These are phyloP conservation scores for Epichloe baconii DNA, from an alignment of 2,329 filamentous ascomycete genomes.

Conservation along the genomic window DNA sequence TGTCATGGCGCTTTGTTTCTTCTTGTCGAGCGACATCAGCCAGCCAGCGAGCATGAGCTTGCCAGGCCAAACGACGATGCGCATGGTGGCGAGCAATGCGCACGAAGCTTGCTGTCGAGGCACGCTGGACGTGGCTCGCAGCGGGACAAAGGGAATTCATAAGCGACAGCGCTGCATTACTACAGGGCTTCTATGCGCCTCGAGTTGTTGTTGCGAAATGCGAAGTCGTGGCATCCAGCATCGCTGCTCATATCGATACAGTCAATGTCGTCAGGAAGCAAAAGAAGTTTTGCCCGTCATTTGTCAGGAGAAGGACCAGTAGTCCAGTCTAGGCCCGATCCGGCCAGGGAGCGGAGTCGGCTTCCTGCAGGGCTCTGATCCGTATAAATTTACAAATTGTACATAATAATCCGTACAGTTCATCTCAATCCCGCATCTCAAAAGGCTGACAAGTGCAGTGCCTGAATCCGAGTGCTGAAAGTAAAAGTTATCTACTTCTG, in stretches of 20 bases:
- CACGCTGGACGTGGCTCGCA: constrained; percentile 26
- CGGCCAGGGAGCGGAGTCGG: not conserved
- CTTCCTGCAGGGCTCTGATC: not conserved
- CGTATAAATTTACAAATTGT: too few relatives aligned
- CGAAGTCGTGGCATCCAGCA: too few relatives aligned
- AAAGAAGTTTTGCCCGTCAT: not conserved
- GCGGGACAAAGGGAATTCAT: constrained; percentile 19
- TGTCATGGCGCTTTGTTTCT: constrained; percentile 11
- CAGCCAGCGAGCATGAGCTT: constrained; percentile 31
- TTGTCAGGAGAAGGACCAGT: not conserved
- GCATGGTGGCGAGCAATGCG: constrained; percentile 37
- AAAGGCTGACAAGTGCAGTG: too few relatives aligned
- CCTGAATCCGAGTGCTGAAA: too few relatives aligned
- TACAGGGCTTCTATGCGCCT: constrained; percentile 8
- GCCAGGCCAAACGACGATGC: constrained; percentile 23
- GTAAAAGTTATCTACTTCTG: too few relatives aligned
- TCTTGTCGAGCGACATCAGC: constrained; percentile 19
- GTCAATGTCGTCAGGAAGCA: not conserved
- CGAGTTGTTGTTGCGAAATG: not conserved
- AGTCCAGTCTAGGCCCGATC: not conserved
- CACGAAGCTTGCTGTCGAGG: constrained; percentile 33
- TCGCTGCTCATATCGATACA: too few relatives aligned
- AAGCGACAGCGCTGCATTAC: constrained; percentile 15
- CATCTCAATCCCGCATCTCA: too few relatives aligned
- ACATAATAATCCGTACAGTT: too few relatives aligned